phyloP scores from a whole-genome alignment of 805 yeast genomes.

The Ogataea methanolica region DNA sequence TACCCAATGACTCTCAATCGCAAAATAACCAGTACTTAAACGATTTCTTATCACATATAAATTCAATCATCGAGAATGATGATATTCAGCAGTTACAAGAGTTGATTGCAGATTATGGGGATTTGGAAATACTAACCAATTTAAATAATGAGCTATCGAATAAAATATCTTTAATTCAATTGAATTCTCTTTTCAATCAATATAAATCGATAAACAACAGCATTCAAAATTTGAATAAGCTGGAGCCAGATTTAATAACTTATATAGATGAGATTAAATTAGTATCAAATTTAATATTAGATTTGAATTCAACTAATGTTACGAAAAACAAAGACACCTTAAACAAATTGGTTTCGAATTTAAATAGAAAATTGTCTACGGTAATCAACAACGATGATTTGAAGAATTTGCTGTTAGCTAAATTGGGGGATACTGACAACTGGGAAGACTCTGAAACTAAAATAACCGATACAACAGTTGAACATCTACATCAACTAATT shows the following conservation, averaged over 20 bases:
- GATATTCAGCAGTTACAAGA: slow-evolving; percentile 1
- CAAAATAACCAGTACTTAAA: background rate
- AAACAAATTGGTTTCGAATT: background rate
- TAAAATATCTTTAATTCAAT: slow-evolving; percentile 6
- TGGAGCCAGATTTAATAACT: background rate
- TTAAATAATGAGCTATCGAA: slow-evolving; percentile 11
- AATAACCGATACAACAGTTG: background rate
- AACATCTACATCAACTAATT: slow-evolving; percentile 7
- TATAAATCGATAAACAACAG: background rate
- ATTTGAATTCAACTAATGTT: background rate
- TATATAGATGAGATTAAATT: too few species aligned
- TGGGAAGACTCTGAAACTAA: slow-evolving; percentile 1
- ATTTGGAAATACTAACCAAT: slow-evolving; percentile 14
- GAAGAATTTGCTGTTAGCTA: too few species aligned
- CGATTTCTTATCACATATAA: background rate
- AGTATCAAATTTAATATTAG: too few species aligned
- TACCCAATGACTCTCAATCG: background rate
- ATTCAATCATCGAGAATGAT: background rate
- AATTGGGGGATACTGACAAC: background rate
- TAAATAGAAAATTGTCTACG: background rate
- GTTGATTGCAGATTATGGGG: slow-evolving; percentile 14
- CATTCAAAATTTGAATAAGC: background rate
- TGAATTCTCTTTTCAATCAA: slow-evolving; percentile 2
- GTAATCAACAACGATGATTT: background rate
- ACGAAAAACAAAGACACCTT: too few species aligned